phyloP scores from a whole-genome alignment of 768 basidiomycete genomes.

The Sarcomyxa edulis region DNA sequence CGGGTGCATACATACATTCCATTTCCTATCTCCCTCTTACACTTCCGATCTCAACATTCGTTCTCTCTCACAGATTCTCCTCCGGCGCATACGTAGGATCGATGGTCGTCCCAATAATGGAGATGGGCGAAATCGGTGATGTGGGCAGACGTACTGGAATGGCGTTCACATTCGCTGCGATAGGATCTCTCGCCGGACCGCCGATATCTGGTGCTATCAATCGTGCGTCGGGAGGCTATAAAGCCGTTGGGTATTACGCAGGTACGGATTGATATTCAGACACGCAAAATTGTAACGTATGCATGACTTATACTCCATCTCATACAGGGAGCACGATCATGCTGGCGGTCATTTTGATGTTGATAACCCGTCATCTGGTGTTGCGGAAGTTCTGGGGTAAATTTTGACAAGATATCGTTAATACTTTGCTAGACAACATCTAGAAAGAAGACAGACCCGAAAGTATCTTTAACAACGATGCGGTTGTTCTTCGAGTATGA shows the following conservation, averaged over 20 bases:
- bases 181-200: constrained; percentile 64
- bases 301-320: neutral
- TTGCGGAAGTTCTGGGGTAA: constrained; percentile 34
- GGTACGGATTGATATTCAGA: constrained; percentile 23
- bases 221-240: constrained; percentile 44
- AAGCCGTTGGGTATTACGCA: constrained; percentile 50
- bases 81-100: constrained; percentile 62
- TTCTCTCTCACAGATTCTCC: constrained; percentile 36
- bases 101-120: constrained; percentile 50
- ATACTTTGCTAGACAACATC: too few species aligned
- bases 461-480: too few species aligned
- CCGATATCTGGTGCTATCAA: constrained; percentile 73
- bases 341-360: constrained; percentile 34
- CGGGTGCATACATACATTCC: too few species aligned
- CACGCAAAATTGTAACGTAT: neutral
- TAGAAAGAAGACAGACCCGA: too few species aligned
- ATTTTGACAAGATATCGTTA: constrained; percentile 18
- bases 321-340: constrained; percentile 33
- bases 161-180: constrained; percentile 51
- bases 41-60: neutral
- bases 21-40: too few species aligned
- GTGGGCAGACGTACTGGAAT: constrained; percentile 64
- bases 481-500: neutral
- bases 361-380: constrained; percentile 33
- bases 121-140: constrained; percentile 55